Evolutionary conservation across 2,329 filamentous ascomycete species (phyloP).

Genomic region (Mollisiaceae sp.): DNA sequence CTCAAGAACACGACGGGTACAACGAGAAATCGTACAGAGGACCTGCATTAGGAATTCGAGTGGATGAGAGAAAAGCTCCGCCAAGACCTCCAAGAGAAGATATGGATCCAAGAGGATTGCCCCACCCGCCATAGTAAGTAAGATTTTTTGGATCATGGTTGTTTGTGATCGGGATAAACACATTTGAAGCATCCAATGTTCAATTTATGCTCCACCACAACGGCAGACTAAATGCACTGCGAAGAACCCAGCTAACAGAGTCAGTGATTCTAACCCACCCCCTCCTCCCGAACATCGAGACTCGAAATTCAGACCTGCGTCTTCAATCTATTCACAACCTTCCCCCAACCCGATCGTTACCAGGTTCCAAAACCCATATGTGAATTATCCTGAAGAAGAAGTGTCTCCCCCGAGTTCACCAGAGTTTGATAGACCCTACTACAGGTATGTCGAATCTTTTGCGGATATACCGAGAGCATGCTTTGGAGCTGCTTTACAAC

Average conservation of each 20-base stretch:
- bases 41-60: conserved; percentile 43
- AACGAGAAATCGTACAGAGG: conserved; percentile 51
- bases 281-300: conserved; percentile 25
- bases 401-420: conserved; percentile 54
- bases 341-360: conserved; percentile 46
- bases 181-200: conserved; percentile 11
- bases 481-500: conserved; percentile 27
- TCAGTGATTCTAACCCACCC: conserved; percentile 31
- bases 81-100: conserved; percentile 37
- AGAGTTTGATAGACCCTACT: conserved; percentile 29
- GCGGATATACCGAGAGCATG: conserved; percentile 22
- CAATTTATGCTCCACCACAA: conserved; percentile 2
- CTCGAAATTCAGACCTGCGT: conserved; percentile 54
- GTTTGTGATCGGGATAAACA: conserved; percentile 2
- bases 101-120: conserved; percentile 25
- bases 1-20: conserved; percentile 51
- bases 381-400: conserved; percentile 34
- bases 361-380: conserved; percentile 39
- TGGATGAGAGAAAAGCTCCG: conserved; percentile 31
- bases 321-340: conserved; percentile 66
- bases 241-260: conserved; percentile 28
- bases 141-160: too few species aligned
- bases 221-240: conserved; percentile 11
- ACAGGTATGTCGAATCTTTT: conserved; percentile 37
- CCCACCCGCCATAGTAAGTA: conserved; percentile 35